Evolutionary conservation across 2,329 filamentous ascomycete genomes (phyloP).

Genomic region (Aspergillus sp.): DNA sequence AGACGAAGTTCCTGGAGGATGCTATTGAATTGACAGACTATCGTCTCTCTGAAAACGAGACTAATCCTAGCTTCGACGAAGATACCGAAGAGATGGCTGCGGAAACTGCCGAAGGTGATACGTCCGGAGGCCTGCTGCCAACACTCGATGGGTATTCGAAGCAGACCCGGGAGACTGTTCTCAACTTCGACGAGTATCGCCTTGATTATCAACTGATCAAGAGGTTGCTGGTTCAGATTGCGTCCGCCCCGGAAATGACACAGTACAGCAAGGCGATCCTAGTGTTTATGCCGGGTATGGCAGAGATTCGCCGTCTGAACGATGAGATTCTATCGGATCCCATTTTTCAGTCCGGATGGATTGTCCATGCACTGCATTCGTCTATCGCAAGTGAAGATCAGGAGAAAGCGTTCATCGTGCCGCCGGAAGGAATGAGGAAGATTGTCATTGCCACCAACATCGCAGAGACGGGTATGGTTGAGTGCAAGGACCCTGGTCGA

Average conservation of each 20-base stretch:
- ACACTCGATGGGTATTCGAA: slow-evolving; percentile 71
- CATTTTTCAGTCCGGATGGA: slow-evolving; percentile 73
- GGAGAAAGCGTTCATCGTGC: slow-evolving; percentile 85
- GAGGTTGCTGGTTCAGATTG: slow-evolving; percentile 73
- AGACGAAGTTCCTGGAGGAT: slow-evolving; percentile 86
- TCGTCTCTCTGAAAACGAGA: slow-evolving; percentile 60
- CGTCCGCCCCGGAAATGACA: slow-evolving; percentile 63
- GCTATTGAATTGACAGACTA: slow-evolving; percentile 86
- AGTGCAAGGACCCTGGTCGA: background rate
- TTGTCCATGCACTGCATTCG: slow-evolving; percentile 87
- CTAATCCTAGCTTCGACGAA: slow-evolving; percentile 39
- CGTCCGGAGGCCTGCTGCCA: slow-evolving; percentile 59
- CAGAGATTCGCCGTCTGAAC: slow-evolving; percentile 85
- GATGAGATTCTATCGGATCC: slow-evolving; percentile 78
- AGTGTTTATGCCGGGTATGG: slow-evolving; percentile 93
- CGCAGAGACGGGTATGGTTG: slow-evolving; percentile 75
- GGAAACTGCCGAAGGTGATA: slow-evolving; percentile 51
- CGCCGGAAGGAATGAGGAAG: slow-evolving; percentile 78
- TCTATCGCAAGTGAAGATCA: slow-evolving; percentile 96
- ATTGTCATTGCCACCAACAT: slow-evolving; percentile 98
- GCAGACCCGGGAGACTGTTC: slow-evolving; percentile 71
- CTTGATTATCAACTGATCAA: slow-evolving; percentile 88
- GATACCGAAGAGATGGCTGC: slow-evolving; percentile 47
- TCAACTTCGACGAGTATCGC: slow-evolving; percentile 82
- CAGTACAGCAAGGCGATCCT: slow-evolving; percentile 85